These are phyloP conservation scores for Lactifluus piperatus DNA, from an alignment of 768 basidiomycete genomes.

Conservation along the genomic window DNA sequence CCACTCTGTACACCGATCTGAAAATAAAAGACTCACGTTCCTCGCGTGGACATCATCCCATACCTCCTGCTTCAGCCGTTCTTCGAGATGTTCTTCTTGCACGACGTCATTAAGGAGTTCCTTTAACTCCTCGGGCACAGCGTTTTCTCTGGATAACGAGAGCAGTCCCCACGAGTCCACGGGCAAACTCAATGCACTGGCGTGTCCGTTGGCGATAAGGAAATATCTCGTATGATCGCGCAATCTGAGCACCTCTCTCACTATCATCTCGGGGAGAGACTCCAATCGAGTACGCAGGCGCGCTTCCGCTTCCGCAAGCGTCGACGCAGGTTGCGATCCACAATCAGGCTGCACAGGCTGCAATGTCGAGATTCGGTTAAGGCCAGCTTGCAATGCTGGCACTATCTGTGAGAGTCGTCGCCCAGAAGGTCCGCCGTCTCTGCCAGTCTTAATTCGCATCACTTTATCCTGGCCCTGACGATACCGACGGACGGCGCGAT, in stretches of 20 bases:
- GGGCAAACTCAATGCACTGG: constrained; percentile 7
- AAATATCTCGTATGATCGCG: constrained; percentile 35
- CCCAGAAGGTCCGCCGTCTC: not conserved
- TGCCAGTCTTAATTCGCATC: not conserved
- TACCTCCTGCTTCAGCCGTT: constrained; percentile 32
- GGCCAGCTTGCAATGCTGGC: constrained; percentile 1
- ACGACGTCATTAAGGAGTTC: constrained; percentile 36
- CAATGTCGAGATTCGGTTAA: constrained; percentile 3
- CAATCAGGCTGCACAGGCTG: not conserved
- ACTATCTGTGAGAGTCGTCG: not conserved
- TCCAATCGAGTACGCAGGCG: constrained; percentile 30
- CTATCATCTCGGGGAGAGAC: constrained; percentile 31
- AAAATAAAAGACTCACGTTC: constrained; percentile 28
- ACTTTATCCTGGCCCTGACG: constrained; percentile 3
- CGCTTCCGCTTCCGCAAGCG: constrained; percentile 9
- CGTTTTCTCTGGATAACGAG: constrained; percentile 1
- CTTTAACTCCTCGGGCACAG: constrained; percentile 25
- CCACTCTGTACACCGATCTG: not conserved
- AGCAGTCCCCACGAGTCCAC: not conserved
- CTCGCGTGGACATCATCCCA: constrained; percentile 36
- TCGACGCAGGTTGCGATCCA: not conserved
- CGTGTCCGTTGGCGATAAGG: constrained; percentile 19
- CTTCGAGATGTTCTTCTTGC: constrained; percentile 27
- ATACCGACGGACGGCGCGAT: constrained; percentile 17
- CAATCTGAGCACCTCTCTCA: constrained; percentile 32